Conservation (phyloP, 2,329 filamentous ascomycete species). For the Fusarium tupiense region DNA sequence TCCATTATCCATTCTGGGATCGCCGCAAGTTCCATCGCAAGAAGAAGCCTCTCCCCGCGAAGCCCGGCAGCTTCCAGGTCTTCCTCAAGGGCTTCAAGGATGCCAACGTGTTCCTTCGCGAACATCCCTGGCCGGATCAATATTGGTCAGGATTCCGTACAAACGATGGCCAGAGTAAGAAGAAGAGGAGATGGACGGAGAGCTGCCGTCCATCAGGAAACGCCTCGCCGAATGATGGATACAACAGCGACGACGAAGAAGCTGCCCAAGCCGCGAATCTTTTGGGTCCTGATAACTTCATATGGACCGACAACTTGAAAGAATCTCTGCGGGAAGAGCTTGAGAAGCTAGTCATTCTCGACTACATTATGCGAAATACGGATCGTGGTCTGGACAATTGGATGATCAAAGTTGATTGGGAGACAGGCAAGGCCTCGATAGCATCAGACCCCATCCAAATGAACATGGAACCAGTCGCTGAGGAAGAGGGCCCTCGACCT, state of each 20-base stretch:
- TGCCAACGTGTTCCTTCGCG: conserved; percentile 92
- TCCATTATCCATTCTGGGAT: conserved; percentile 98
- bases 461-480: conserved; percentile 64
- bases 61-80: conserved; percentile 95
- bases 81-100: conserved; percentile 98
- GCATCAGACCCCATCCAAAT: conserved; percentile 81
- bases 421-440: conserved; percentile 83
- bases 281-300: conserved; percentile 67
- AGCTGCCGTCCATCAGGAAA: conserved; percentile 74
- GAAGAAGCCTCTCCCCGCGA: conserved; percentile 85
- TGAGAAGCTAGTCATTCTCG: conserved; percentile 95
- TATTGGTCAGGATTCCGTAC: conserved; percentile 76
- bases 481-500: conserved; percentile 66
- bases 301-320: conserved; percentile 89
- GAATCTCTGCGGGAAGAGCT: conserved; percentile 94
- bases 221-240: conserved; percentile 66
- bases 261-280: conserved; percentile 60
- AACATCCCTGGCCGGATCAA: conserved; percentile 97
- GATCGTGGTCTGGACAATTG: conserved; percentile 97
- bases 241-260: conserved; percentile 70
- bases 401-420: conserved; percentile 98
- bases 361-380: conserved; percentile 99
- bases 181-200: conserved; percentile 74
- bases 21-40: conserved; percentile 87
- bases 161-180: conserved; percentile 72